These are phyloP conservation scores for Trifolium dubium DNA, from an alignment of 306 rosid genomes.

Conservation along the genomic window DNA sequence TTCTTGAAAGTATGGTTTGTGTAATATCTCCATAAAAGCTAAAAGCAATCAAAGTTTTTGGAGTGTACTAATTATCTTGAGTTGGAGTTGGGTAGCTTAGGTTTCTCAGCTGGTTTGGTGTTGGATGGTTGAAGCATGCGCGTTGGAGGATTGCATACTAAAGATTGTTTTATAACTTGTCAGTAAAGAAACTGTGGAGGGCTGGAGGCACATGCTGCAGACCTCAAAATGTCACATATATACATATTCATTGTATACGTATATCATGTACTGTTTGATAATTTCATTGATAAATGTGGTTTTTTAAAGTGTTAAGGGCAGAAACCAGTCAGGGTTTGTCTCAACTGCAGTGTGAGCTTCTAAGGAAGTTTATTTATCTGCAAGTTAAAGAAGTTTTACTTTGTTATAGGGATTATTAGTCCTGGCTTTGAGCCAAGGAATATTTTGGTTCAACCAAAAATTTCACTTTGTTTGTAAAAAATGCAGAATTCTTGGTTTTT, in stretches of 20 bases:
- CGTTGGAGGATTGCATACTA: slow-evolving; percentile 43
- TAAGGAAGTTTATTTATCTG: not conserved
- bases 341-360: slow-evolving; percentile 6
- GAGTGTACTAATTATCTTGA: slow-evolving; percentile 35
- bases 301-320: slow-evolving; percentile 42
- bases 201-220: slow-evolving; percentile 42
- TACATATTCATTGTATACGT: slow-evolving; percentile 66
- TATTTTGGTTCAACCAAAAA: not conserved
- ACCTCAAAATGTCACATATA: slow-evolving; percentile 47
- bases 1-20: slow-evolving; percentile 48
- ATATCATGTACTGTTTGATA: slow-evolving; percentile 54
- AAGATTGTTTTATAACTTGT: slow-evolving; percentile 41
- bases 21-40: slow-evolving; percentile 43
- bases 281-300: slow-evolving; percentile 49
- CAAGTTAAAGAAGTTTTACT: slow-evolving; percentile 3
- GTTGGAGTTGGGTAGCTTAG: slow-evolving; percentile 39
- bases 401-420: slow-evolving; percentile 5
- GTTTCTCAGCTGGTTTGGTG: slow-evolving; percentile 42
- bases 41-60: slow-evolving; percentile 40
- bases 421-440: not conserved
- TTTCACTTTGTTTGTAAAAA: slow-evolving; percentile 16
- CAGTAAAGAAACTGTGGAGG: slow-evolving; percentile 37
- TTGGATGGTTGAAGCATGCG: slow-evolving; percentile 41
- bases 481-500: not conserved
- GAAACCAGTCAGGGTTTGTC: slow-evolving; percentile 38